phyloP scores from a whole-genome alignment of 1,284 basidiomycete genomes.

The Ustilago loliicola region DNA sequence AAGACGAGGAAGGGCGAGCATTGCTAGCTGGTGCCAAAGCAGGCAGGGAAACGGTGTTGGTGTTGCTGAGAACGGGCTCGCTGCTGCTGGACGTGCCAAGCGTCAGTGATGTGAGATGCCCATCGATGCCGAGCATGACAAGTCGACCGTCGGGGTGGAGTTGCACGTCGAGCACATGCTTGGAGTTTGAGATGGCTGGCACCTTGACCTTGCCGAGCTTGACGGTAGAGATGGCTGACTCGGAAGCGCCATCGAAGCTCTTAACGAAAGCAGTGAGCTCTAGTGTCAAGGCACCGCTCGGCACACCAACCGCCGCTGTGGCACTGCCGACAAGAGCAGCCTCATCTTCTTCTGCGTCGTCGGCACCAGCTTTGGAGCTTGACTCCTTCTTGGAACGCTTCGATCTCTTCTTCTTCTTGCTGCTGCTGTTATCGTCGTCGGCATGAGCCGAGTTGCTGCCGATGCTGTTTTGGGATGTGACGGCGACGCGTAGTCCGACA shows the following conservation, averaged over 20 bases:
- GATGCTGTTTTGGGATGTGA: slow-evolving; percentile 26
- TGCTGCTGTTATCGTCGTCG: slow-evolving; percentile 21
- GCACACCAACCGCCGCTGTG: background rate
- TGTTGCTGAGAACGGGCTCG: slow-evolving; percentile 29
- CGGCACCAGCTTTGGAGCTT: slow-evolving; percentile 4
- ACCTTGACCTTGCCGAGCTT: slow-evolving; percentile 31
- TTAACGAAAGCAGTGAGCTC: slow-evolving; percentile 38
- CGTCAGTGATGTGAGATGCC: slow-evolving; percentile 26
- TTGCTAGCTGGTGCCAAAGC: slow-evolving; percentile 28
- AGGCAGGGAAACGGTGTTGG: slow-evolving; percentile 10
- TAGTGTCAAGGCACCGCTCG: slow-evolving; percentile 27
- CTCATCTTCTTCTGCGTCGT: slow-evolving; percentile 14
- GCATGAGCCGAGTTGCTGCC: background rate
- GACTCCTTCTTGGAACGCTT: slow-evolving; percentile 36
- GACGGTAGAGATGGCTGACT: slow-evolving; percentile 17
- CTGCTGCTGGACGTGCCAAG: slow-evolving; percentile 19
- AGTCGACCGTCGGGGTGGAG: slow-evolving; percentile 44
- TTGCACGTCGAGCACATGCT: slow-evolving; percentile 35
- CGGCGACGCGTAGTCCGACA: slow-evolving; percentile 32
- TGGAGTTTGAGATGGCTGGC: slow-evolving; percentile 13
- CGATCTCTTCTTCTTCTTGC: slow-evolving; percentile 45
- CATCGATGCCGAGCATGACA: slow-evolving; percentile 24
- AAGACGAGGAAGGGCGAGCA: slow-evolving; percentile 31
- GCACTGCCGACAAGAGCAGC: slow-evolving; percentile 3
- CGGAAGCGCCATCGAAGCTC: slow-evolving; percentile 36